These are phyloP conservation scores for Coemansia erecta DNA, from an alignment of 192 early-diverging fungal species.

Conservation along the genomic window DNA sequence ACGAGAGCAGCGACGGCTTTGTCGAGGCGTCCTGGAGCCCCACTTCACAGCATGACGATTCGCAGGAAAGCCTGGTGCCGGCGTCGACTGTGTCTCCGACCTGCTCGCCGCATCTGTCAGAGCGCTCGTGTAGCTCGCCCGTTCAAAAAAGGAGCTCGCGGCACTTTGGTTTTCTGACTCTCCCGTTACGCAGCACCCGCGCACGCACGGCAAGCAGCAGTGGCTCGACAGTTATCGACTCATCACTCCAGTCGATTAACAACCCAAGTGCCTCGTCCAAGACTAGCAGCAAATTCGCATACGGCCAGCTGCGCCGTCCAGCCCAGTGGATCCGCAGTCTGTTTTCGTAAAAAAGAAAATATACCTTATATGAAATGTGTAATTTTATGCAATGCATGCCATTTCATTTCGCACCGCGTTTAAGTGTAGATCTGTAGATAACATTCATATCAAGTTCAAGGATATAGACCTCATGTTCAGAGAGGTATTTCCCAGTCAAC, in stretches of 20 bases:
- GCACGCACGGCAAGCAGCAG: constrained; percentile 18
- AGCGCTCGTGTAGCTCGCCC: not conserved
- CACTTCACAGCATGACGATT: not conserved
- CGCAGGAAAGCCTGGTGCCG: not conserved
- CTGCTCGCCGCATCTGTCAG: constrained; percentile 1
- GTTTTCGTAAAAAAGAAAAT: constrained; percentile 5
- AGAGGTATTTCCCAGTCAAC: too few species aligned
- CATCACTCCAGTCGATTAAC: not conserved
- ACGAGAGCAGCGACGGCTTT: not conserved
- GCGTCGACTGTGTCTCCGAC: constrained; percentile 3
- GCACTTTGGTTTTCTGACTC: constrained; percentile 6
- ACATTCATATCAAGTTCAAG: too few species aligned
- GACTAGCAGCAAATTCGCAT: not conserved
- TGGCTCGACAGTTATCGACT: constrained; percentile 15
- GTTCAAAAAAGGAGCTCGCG: not conserved
- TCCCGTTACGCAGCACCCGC: constrained; percentile 21
- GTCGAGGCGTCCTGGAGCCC: not conserved
- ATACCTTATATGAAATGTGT: not conserved
- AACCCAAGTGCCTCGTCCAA: not conserved
- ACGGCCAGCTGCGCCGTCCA: not conserved
- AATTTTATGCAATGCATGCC: not conserved
- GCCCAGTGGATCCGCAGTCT: constrained; percentile 16
- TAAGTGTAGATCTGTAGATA: too few species aligned
- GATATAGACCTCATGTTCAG: too few species aligned
- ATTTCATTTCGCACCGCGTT: not conserved